These are phyloP conservation scores for Penicillium corylophilum DNA, from an alignment of 2,329 filamentous ascomycete genomes.

Conservation along the genomic window DNA sequence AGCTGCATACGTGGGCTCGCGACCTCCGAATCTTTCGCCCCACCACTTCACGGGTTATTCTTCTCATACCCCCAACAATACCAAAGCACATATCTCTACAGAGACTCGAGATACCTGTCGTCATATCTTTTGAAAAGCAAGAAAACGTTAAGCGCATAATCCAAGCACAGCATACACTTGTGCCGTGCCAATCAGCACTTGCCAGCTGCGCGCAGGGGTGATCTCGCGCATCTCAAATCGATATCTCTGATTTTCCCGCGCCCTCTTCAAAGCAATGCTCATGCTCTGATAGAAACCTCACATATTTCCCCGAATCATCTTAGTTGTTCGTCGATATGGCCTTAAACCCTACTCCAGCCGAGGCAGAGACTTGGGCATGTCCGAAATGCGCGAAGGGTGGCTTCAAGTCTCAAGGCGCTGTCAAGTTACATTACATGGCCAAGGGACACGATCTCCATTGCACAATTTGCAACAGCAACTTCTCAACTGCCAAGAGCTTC, in stretches of 20 bases:
- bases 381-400: background rate
- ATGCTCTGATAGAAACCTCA: background rate
- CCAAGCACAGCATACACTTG: background rate
- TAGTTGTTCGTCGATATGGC: background rate
- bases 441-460: background rate
- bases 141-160: background rate
- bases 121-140: background rate
- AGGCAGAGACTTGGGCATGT: background rate
- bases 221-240: background rate
- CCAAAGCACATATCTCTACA: background rate
- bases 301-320: background rate
- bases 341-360: background rate
- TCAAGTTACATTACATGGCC: background rate
- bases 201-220: background rate
- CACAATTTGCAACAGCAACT: background rate
- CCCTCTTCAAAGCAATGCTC: background rate
- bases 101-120: background rate
- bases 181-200: background rate
- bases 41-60: background rate
- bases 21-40: background rate
- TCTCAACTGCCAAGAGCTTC: background rate
- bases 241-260: background rate
- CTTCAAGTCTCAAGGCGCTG: background rate
- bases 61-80: background rate
- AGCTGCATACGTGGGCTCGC: background rate